Evolutionary conservation across 306 rosid genomes (phyloP), one percentile per base, ranked within the genome.

Genomic region (Ochetophila trinervis): DNA sequence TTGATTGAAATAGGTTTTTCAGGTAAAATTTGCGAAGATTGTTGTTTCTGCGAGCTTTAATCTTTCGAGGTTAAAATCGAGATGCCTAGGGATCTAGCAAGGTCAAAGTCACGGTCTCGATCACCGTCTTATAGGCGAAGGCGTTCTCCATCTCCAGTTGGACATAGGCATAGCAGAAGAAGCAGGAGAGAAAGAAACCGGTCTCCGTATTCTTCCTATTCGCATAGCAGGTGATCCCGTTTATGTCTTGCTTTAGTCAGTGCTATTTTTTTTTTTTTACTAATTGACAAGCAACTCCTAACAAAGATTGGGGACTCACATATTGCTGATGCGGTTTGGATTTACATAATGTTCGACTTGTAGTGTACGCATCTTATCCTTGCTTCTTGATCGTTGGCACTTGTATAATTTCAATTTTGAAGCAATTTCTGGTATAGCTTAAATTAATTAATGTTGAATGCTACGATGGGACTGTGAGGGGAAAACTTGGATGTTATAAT

Each of bases 1-100:
- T 40, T 40, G 45, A 40, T 40, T 40, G 10, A 8, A 8, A 6
- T 40, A 40, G 45, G 45, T 40, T 40, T 40, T 40, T 8, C 12
- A 40, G 45, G 45, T 11, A 40, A 10, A 40, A 10, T 40, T 40
- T 40, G 45, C 45, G 8, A 40, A 4, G 32, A 27, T 27, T 27
- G 32, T 27, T 27, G 32, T 27, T 8, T 40, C 2, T 40, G 45
- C 8, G 10, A 40, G 45, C 45, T 27, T 2, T 27, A 27, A 36
- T 36, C 42, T 40, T 19, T 40, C 20, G 68, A 59, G 79, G 68
- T 37, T 37, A 60, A 27, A 27, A 67, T 53, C 72, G 75, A 85
- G 79, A 94, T 94, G 97, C 91, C 99, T 66, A 78, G 95, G 69
- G 91, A 90, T 77, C 79, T 94, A 76, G 84, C 97, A 17, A 88